A percentile compares a stretch with the other conserved stretches of the same genome.
Conservation (phyloP, 345 rosid species). For the Salix brachista region DNA sequence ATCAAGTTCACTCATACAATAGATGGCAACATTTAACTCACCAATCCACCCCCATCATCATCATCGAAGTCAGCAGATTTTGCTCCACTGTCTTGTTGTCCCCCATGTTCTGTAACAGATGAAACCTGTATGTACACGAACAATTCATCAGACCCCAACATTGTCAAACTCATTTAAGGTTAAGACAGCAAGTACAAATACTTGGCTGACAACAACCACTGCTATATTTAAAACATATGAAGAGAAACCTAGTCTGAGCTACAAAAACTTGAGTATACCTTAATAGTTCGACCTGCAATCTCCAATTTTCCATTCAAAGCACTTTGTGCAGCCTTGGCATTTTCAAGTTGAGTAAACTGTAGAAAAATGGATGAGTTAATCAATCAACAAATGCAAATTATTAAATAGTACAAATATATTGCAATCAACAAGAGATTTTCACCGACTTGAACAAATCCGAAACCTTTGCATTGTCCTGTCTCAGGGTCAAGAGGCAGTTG, state of each 20-base stretch:
- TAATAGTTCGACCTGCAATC: constrained; percentile 80
- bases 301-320: constrained; percentile 88
- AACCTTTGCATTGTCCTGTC: constrained; percentile 95
- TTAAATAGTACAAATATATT: background rate
- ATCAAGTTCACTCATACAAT: background rate
- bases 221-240: background rate
- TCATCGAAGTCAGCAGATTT: constrained; percentile 94
- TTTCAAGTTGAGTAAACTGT: constrained; percentile 89
- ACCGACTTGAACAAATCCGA: constrained; percentile 91
- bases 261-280: constrained; percentile 42
- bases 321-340: constrained; percentile 83
- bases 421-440: constrained; percentile 13
- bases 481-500: constrained; percentile 90
- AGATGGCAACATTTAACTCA: constrained; percentile 30
- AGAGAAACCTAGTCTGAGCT: background rate
- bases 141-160: constrained; percentile 5
- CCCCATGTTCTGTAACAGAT: constrained; percentile 84
- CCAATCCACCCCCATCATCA: constrained; percentile 96
- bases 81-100: constrained; percentile 60
- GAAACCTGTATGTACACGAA: constrained; percentile 49
- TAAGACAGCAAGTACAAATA: background rate
- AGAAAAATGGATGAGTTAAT: constrained; percentile 3
- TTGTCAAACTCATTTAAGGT: background rate
- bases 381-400: background rate
- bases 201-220: background rate